A percentile compares a stretch with the other conserved stretches of the same genome.
These are phyloP conservation scores for Metschnikowia chrysomelidarum DNA, from an alignment of 805 yeast genomes.

Conservation along the genomic window DNA sequence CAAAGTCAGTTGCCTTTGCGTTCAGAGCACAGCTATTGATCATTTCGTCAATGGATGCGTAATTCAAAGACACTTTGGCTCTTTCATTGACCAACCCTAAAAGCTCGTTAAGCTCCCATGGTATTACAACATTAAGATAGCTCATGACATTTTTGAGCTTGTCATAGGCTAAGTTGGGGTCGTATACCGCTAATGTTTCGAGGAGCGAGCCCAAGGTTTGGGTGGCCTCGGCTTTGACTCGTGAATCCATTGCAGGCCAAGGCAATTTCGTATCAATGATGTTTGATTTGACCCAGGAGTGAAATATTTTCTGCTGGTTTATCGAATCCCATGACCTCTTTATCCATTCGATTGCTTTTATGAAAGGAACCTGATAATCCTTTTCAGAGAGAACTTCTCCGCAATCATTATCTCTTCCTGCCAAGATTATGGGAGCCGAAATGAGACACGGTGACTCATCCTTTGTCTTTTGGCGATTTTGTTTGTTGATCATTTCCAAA, in stretches of 20 bases:
- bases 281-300: slow-evolving; percentile 37
- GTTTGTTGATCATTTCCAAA: slow-evolving; percentile 38
- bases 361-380: slow-evolving; percentile 49
- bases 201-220: slow-evolving; percentile 13
- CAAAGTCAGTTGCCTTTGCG: slow-evolving; percentile 12
- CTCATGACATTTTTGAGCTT: slow-evolving; percentile 45
- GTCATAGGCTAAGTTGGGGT: slow-evolving; percentile 34
- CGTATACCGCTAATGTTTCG: slow-evolving; percentile 14
- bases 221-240: slow-evolving; percentile 15
- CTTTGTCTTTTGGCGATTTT: slow-evolving; percentile 9
- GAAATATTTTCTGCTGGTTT: slow-evolving; percentile 29
- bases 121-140: slow-evolving; percentile 47
- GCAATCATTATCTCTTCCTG: slow-evolving; percentile 1
- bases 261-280: slow-evolving; percentile 25
- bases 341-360: slow-evolving; percentile 57
- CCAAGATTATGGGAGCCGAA: slow-evolving; percentile 2
- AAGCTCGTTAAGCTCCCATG: slow-evolving; percentile 58
- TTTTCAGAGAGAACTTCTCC: slow-evolving; percentile 35
- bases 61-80: slow-evolving; percentile 42
- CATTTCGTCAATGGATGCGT: slow-evolving; percentile 58
- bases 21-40: slow-evolving; percentile 60
- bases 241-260: slow-evolving; percentile 30
- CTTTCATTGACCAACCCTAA: slow-evolving; percentile 49
- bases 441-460: slow-evolving; percentile 9
- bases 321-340: slow-evolving; percentile 54